Conservation (phyloP, 345 rosid genomes). For the Corymbia maculata region DNA sequence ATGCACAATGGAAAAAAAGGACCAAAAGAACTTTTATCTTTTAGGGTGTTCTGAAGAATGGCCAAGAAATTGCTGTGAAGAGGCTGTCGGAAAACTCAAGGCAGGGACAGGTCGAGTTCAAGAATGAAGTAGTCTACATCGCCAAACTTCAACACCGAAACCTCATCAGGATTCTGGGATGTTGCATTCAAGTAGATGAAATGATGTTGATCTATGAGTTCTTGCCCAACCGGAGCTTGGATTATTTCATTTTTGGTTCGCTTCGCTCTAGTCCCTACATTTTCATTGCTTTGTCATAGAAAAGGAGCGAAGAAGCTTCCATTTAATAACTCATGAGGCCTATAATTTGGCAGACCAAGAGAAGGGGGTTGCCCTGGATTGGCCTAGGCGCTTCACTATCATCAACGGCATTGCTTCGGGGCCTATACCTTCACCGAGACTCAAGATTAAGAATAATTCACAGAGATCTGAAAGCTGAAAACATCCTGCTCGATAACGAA, state of each 20-base stretch:
- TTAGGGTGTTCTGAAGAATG: conserved; percentile 3
- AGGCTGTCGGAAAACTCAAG: neutral
- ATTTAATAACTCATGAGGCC: neutral
- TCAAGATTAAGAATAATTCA: neutral
- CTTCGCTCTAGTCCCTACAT: neutral
- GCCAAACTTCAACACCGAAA: conserved; percentile 1
- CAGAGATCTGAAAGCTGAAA: neutral
- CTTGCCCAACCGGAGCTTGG: conserved; percentile 2
- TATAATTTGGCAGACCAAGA: neutral
- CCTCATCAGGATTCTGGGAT: neutral
- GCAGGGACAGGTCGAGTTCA: neutral
- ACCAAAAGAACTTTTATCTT: neutral
- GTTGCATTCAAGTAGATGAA: neutral
- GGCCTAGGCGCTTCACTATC: neutral
- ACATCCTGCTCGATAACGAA: neutral
- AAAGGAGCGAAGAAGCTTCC: neutral
- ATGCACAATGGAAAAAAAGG: neutral
- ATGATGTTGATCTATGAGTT: neutral
- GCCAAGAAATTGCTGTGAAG: conserved; percentile 4
- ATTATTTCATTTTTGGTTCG: neutral
- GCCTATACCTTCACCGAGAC: neutral
- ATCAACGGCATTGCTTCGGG: neutral
- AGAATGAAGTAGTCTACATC: neutral
- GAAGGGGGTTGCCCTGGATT: neutral
- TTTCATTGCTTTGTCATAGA: neutral